Base-by-base conservation (phyloP, 2,329 filamentous ascomycete species). In the Ascochyta rabiei region DNA sequence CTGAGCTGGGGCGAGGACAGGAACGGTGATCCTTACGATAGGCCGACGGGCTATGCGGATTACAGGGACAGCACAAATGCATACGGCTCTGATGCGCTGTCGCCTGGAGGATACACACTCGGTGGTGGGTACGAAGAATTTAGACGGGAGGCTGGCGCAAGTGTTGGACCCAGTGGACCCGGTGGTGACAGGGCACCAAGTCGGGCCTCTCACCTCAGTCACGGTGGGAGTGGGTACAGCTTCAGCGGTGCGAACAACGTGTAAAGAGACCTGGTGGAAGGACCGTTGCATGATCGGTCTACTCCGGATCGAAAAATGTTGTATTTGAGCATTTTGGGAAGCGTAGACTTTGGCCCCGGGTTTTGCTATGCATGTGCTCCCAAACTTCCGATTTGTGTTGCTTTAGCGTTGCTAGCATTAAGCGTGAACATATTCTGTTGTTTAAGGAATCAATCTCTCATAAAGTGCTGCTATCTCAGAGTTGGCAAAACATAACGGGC, bases 41-140 rank as follows among this genome's bases (percentile, higher is more conserved):
- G 52, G 18, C 51, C 56, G 24, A 58, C 60, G 4, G 62, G 67
- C 34, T 72, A 72, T 53, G 63, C 62, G 53, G 40, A 73, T 62
- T 69, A 84, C 79, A 34, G 83, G 75, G 42, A 70, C 26, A 57
- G 57, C 13, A 51, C 62, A 19, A 69, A 66, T 55, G 73, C 67
- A 21, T 57, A 52, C 38, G 59, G 59, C 12, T 47, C 62, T 7
- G 69, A 67, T 59, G 73, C 69, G 16, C 56, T 73, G 61, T 74
- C 68, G 54, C 74, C 71, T 0, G 52, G 52, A 28, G 52, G 52
- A 6, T 50, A 55, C 13, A 55, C 52, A 4, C 52, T 55, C 10
- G 52, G 52, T 13, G 70, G 69, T 2, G 71, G 69, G 0, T 76
- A 75, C 53, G 70, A 71, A 24, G 68, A 75, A 53, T 75, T 70